Evolutionary conservation across 129 eudicot species (phyloP).

Genomic region (Heracleum sosnowskyi): DNA sequence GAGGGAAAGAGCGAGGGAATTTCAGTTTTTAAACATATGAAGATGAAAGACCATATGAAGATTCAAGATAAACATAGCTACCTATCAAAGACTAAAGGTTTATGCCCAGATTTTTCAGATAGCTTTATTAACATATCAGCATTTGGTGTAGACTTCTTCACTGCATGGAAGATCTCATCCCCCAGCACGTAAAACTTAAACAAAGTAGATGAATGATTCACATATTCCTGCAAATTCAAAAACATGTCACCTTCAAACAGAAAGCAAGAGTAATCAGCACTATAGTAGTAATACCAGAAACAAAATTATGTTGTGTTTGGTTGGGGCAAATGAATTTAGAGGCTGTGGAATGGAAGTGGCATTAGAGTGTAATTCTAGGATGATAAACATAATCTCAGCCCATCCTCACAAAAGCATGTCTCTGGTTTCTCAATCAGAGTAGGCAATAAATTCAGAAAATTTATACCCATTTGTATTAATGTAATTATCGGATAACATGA

Average conservation of each 20-base stretch:
- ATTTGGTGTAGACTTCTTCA: slow-evolving; percentile 80
- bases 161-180: slow-evolving; percentile 53
- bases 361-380: not conserved
- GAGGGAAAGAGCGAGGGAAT: slow-evolving; percentile 12
- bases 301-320: not conserved
- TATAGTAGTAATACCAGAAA: not conserved
- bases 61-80: slow-evolving; percentile 10
- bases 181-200: slow-evolving; percentile 89
- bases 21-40: not conserved
- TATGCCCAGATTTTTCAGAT: slow-evolving; percentile 34
- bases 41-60: not conserved
- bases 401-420: not conserved
- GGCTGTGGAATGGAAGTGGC: not conserved
- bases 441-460: not conserved
- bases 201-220: slow-evolving; percentile 75
- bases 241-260: not conserved
- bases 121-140: slow-evolving; percentile 50
- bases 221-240: slow-evolving; percentile 75
- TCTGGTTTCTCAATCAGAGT: not conserved
- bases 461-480: not conserved
- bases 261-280: not conserved
- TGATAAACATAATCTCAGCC: not conserved
- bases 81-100: slow-evolving; percentile 91
- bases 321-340: not conserved
- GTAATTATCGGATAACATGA: not conserved